Conservation (phyloP, 257 asterid species). For the Solanum etuberosum region DNA sequence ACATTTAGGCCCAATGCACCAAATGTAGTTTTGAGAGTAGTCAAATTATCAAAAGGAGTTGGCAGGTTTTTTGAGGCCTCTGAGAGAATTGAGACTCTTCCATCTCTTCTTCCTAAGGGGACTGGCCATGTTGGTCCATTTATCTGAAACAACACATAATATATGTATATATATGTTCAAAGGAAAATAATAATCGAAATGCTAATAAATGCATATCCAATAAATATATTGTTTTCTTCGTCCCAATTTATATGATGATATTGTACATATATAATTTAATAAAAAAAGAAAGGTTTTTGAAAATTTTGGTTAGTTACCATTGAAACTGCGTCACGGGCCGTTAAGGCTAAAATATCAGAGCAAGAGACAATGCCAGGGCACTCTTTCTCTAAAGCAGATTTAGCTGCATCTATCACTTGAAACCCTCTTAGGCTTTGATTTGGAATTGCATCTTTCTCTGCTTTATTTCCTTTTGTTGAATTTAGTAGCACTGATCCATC, state of each 20-base stretch:
- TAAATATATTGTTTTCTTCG: no score
- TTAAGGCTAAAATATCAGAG: no score
- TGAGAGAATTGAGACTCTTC: slow-evolving; percentile 31
- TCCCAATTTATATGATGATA: no score
- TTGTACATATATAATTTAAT: no score
- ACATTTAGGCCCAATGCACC: slow-evolving; percentile 2
- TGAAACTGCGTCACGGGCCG: no score
- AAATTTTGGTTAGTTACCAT: no score
- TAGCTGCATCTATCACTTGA: slow-evolving; percentile 50
- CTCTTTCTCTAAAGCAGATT: slow-evolving; percentile 34
- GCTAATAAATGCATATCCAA: no score
- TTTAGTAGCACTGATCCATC: slow-evolving; percentile 52
- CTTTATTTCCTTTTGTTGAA: slow-evolving; percentile 27
- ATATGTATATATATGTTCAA: slow-evolving; percentile 22
- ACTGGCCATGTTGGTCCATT: slow-evolving; percentile 65
- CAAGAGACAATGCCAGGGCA: slow-evolving; percentile 48
- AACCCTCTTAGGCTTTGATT: slow-evolving; percentile 47
- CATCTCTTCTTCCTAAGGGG: slow-evolving; percentile 68
- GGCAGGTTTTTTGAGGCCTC: slow-evolving; percentile 31
- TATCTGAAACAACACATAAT: background rate
- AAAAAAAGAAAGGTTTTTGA: no score
- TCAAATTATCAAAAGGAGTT: slow-evolving; percentile 1
- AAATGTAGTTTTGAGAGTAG: background rate
- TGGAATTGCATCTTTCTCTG: slow-evolving; percentile 48
- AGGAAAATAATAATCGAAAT: no score